Evolutionary conservation across 257 asterid genomes (phyloP), one percentile per base, ranked within the genome.

Genomic region (Solanum phureja): DNA sequence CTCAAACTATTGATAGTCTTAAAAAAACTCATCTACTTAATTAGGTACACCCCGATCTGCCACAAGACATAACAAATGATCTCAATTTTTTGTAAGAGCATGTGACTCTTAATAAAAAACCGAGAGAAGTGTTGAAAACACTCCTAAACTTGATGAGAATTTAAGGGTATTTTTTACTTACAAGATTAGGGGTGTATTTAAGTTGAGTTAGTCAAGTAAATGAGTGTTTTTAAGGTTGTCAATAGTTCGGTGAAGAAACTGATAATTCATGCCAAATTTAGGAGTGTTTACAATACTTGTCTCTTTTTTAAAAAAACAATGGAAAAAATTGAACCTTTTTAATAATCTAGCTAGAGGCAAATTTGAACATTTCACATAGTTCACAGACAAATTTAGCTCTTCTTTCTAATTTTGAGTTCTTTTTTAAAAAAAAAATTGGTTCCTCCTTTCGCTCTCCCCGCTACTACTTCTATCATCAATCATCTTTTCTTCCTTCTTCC

Each of bases 191-290:
- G 1, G 23, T 52, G 8, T 52, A 16, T 52, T 56, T 56, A 56
- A 6, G 10, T 56, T 56, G 64, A 56, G n/a, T 56, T 56, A 7
- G 2, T 56, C 64, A 18, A 56, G 64, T 56, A 56, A 18, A 56
- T 6, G 0, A 6, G 10, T 2, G 9, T 1, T 56, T 52, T 56
- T 18, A 56, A 56, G 4, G 1, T 1, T 18, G n/a, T 56, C n/a
- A 56, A 56, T 56, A 19, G 0, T 56, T 56, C 4, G 0, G 0
- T 0, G 0, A 56, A 2, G 3, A 56, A 56, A 19, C 4, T 18
- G 7, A 37, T 37, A 37, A 7, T 37, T 66, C 4, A 33, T 33
- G 4, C 34, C 34, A 33, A 33, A 33, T 33, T 33, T 33, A 33
- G 34, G 34, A 33, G 34, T 33, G 34, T 33, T 33, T 33, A 33